Conservation (phyloP, 108 stramenopile species). For the Licmophora abbreviata region DNA sequence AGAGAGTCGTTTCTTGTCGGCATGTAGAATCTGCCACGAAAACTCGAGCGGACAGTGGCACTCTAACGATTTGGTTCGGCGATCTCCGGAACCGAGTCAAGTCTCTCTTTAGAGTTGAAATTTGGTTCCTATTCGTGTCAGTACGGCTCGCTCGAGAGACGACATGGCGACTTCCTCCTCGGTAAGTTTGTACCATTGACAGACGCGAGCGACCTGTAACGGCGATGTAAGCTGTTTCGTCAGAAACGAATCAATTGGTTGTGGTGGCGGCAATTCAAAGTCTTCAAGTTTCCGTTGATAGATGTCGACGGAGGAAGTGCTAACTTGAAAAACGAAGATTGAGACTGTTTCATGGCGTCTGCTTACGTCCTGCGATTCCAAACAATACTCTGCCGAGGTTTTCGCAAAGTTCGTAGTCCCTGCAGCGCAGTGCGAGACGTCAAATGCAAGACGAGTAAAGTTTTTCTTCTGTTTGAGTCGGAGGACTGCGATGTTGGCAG, state of each 20-base stretch:
- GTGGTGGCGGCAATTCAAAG: not conserved
- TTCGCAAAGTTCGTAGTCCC: constrained; percentile 4
- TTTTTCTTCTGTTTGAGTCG: not conserved
- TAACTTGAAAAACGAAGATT: not conserved
- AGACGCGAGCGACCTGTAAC: not conserved
- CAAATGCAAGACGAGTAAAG: not conserved
- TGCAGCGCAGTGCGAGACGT: not conserved
- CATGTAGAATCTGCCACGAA: too few relatives aligned
- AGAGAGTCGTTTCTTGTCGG: too few relatives aligned
- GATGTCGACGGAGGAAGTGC: not conserved
- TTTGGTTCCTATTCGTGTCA: constrained; percentile 5
- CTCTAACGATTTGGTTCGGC: too few relatives aligned
- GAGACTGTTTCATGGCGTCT: not conserved
- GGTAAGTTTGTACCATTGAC: constrained; percentile 6
- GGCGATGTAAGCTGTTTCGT: not conserved
- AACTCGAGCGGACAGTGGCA: too few relatives aligned
- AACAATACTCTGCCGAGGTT: constrained; percentile 4
- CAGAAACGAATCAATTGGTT: not conserved
- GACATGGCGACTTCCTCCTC: not conserved
- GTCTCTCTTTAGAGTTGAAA: too few relatives aligned
- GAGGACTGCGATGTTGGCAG: constrained; percentile 5
- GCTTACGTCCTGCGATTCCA: constrained; percentile 1
- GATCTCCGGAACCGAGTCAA: too few relatives aligned
- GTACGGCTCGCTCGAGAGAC: not conserved
- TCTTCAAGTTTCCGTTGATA: not conserved